Base-by-base conservation (phyloP, 768 basidiomycete species). In the Tulasnella sp. region DNA sequence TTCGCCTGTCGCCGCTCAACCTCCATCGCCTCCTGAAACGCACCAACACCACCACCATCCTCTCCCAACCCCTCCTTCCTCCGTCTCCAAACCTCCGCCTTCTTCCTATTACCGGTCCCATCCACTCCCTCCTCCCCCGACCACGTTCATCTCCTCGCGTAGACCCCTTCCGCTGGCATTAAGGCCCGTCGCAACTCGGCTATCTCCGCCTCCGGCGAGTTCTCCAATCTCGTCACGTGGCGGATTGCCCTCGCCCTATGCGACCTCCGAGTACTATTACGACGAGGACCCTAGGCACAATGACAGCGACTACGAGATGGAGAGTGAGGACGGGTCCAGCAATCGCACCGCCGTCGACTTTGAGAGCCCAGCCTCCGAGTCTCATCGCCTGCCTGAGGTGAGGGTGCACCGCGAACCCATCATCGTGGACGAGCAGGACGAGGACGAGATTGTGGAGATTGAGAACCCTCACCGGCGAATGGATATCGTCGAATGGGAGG, bases 341-440 rank as follows among this genome's bases (percentile, higher is more conserved):
- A 37, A 69, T 20, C 64, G 64, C 18, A 75, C 79, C 11, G 79
- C 74, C 18, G 79, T 37, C 28, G 79, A 80, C 48, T 42, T 80
- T 58, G 79, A 80, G 24, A 80, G 69, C 69, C 79, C 79, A 11
- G 41, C 40, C 34, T 34, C 58, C 24, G 24, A 78, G 34, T 22
- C 79, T 1, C 60, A 58, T 69, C 77, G 72, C 46, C 72, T 80
- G 37, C 79, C 79, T 14, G 44, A 75, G 40, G 72, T 80, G 6
- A 41, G 74, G 69, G 72, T 80, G 31, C 34, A 28, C 28, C 42
- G 11, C 40, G 79, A 42, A 20, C 31, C 64, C 9, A 37, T 69
- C 34, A 37, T 31, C 5, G 64, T 69, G 6, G 64, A 37, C 16
- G 64, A 34, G 20, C 18, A 41, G 42, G 74, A 75, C 31, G 74